A percentile compares a stretch with the other conserved stretches of the same genome.
phyloP scores from a whole-genome alignment of 139 green algal genomes.

The Zygnema circumcarinatum region DNA sequence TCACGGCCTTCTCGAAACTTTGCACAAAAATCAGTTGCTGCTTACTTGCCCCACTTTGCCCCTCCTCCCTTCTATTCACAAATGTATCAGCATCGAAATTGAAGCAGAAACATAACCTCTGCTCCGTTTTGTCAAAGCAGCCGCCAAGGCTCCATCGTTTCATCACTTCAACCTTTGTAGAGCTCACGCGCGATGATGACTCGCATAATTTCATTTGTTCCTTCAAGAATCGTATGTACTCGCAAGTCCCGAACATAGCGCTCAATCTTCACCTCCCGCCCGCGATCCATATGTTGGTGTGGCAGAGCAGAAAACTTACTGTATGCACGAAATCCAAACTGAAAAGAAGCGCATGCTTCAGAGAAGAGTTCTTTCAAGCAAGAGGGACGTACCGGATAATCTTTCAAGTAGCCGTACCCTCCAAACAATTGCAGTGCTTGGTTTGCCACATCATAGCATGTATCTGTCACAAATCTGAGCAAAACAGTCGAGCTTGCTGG shows the following conservation, averaged over 20 bases:
- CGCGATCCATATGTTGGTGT: no score
- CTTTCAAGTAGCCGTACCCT: constrained; percentile 81
- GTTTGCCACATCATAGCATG: constrained; percentile 76
- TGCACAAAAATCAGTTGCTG: no score
- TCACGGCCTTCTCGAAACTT: no score
- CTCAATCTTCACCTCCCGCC: constrained; percentile 66
- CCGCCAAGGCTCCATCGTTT: no score
- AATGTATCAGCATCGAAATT: no score
- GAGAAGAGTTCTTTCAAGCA: not conserved
- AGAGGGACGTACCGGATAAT: constrained; percentile 67
- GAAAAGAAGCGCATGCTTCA: not conserved
- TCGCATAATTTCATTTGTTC: constrained; percentile 83
- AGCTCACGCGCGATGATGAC: constrained; percentile 67
- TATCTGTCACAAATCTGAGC: constrained; percentile 77
- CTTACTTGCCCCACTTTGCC: no score
- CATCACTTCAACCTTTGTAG: not conserved
- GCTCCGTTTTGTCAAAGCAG: no score
- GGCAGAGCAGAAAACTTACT: not conserved
- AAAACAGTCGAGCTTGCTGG: not conserved
- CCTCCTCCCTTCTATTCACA: no score
- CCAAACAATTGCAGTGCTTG: constrained; percentile 78
- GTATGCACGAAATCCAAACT: not conserved
- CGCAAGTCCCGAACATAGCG: constrained; percentile 77
- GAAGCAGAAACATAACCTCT: no score
- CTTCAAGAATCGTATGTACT: constrained; percentile 85